Percentiles rank a stretch among this genome's conserved stretches.
phyloP scores from a whole-genome alignment of 768 basidiomycete species.

The Podaxis sp. region DNA sequence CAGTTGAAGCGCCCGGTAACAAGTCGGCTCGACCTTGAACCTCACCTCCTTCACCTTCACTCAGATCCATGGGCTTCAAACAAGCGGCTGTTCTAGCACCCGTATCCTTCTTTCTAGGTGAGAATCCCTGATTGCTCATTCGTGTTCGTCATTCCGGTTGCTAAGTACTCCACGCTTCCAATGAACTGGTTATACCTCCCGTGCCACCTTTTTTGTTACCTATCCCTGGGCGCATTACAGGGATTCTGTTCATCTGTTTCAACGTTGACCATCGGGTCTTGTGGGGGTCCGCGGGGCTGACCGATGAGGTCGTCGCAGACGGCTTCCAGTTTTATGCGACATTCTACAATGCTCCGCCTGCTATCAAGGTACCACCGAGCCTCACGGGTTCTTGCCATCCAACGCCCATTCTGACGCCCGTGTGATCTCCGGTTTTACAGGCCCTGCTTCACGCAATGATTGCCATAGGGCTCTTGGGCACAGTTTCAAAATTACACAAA shows the following conservation, averaged over 20 bases:
- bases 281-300: slow-evolving; percentile 52
- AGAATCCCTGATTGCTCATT: slow-evolving; percentile 21
- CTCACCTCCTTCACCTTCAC: slow-evolving; percentile 12
- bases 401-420: neutral
- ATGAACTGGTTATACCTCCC: slow-evolving; percentile 6
- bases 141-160: slow-evolving; percentile 14
- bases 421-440: slow-evolving; percentile 34
- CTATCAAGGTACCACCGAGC: slow-evolving; percentile 71
- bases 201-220: neutral
- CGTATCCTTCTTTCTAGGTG: slow-evolving; percentile 88
- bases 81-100: slow-evolving; percentile 87
- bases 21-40: slow-evolving; percentile 1
- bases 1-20: neutral
- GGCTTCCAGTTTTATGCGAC: slow-evolving; percentile 90
- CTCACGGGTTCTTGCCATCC: neutral
- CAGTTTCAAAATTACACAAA: slow-evolving; percentile 75
- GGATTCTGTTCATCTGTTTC: slow-evolving; percentile 80
- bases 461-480: slow-evolving; percentile 70
- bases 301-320: slow-evolving; percentile 64
- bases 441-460: slow-evolving; percentile 86
- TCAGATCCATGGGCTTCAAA: slow-evolving; percentile 73
- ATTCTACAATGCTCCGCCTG: slow-evolving; percentile 90
- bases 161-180: slow-evolving; percentile 4
- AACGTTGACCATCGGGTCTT: slow-evolving; percentile 87
- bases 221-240: slow-evolving; percentile 32